Conservation (phyloP, 2,329 filamentous ascomycete species). For the Ascochyta rabiei region DNA sequence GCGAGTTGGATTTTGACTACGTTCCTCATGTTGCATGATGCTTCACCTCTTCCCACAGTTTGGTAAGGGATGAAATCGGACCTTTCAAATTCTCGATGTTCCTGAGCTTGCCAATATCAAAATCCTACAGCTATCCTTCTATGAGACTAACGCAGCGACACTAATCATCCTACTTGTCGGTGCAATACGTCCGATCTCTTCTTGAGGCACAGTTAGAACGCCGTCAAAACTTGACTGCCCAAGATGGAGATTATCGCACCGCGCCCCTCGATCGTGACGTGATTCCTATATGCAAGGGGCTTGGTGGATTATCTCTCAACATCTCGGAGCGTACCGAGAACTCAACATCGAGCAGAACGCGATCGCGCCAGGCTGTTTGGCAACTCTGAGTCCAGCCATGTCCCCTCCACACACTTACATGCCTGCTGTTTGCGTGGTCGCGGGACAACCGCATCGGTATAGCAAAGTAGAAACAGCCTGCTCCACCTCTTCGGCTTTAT, state of each 20-base stretch:
- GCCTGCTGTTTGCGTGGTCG: background rate
- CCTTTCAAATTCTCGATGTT: background rate
- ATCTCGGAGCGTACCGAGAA: background rate
- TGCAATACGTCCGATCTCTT: background rate
- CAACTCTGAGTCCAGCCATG: background rate
- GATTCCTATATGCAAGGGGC: background rate
- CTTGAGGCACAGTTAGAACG: background rate
- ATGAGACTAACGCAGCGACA: background rate
- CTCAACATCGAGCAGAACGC: background rate
- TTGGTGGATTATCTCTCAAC: background rate
- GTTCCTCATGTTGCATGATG: background rate
- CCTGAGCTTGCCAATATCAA: background rate
- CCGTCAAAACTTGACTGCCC: background rate
- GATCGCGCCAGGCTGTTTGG: background rate
- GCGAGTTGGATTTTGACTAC: background rate
- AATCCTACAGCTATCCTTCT: background rate
- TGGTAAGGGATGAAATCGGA: background rate
- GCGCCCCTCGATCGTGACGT: background rate
- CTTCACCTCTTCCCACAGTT: background rate
- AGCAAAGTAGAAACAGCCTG: background rate
- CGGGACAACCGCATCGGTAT: background rate
- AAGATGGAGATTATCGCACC: background rate
- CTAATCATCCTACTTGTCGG: slow-evolving; percentile 3
- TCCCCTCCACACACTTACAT: background rate
- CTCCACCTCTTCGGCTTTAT: background rate